Base-by-base conservation (phyloP, 164 flowering plant genomes). In the Magnolia sinica region DNA sequence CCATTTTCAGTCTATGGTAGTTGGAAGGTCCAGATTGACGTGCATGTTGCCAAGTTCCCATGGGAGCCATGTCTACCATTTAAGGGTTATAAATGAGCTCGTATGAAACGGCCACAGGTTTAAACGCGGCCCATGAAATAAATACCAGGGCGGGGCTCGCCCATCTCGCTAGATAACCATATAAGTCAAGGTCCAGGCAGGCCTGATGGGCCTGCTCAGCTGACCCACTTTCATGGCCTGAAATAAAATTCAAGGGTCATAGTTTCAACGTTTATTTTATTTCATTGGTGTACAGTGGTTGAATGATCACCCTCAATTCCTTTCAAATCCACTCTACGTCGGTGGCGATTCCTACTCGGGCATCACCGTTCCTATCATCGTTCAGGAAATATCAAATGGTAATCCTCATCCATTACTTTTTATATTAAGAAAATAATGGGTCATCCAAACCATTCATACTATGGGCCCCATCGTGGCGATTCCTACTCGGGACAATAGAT, bases 301-400 rank as follows among this genome's bases (percentile, higher is more conserved):
- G 24, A 14, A 20, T 3, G 61, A 64, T n/a, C 76, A 82, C 20
- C 81, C 83, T 0, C 69, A 82, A 11, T 83, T 80, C 68, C 71
- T 76, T 11, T 68, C 74, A 16, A 80, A 85, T 58, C 83, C 83
- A 23, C 24, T 85, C 63, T 85, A 82, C 68, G 4, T 85, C 7
- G 82, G 78, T 4, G 85, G 85, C 49, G 86, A 83, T 74, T 85
- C 87, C 0, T 85, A 82, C 64, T 68, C 83, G 13, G 87, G 87
- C 64, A 64, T 78, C 0, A 74, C 29, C n/a, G 14, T 76, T 59
- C 87, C 87, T 3, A 45, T 81, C 19, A 23, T 80, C 7, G 79
- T 66, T 50, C 77, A 80, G 71, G 24, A 74, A 6, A 72, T 85
- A 19, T 20, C 79, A 9, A 59, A 76, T 31, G 86, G 86, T 85